Evolutionary conservation across 164 flowering plant genomes (phyloP).

Genomic region (Magnolia changhungtana): DNA sequence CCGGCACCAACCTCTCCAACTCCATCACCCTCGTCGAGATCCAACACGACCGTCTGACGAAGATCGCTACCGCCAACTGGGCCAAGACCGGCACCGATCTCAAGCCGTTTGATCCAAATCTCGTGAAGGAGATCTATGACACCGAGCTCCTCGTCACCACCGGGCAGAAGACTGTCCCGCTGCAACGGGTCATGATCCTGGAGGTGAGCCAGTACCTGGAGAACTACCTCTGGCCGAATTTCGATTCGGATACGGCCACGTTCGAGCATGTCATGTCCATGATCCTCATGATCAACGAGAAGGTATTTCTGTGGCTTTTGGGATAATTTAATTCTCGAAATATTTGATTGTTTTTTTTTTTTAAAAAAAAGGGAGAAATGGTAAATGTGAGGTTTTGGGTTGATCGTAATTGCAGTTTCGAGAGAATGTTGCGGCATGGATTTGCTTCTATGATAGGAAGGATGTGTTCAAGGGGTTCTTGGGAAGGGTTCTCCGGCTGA

Average conservation of each 20-base stretch:
- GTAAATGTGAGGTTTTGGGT: neutral
- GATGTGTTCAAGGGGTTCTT: conserved; percentile 69
- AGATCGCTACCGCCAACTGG: conserved; percentile 82
- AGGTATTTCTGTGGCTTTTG: conserved; percentile 38
- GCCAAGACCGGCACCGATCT: conserved; percentile 32
- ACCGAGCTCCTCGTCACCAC: conserved; percentile 63
- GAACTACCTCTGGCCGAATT: conserved; percentile 93
- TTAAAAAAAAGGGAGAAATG: too few species aligned
- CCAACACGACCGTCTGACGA: conserved; percentile 73
- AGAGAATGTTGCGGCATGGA: conserved; percentile 96
- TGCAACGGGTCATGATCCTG: conserved; percentile 90
- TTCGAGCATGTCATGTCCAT: conserved; percentile 98
- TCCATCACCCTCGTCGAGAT: conserved; percentile 76
- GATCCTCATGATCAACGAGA: conserved; percentile 95
- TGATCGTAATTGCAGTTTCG: conserved; percentile 59
- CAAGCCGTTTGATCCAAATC: conserved; percentile 45
- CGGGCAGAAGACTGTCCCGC: conserved; percentile 66
- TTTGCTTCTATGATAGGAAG: conserved; percentile 70
- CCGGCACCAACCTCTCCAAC: conserved; percentile 40
- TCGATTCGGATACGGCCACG: conserved; percentile 60
- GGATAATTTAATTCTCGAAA: neutral
- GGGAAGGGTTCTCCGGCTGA: conserved; percentile 73
- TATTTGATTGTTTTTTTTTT: neutral
- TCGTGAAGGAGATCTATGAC: conserved; percentile 78
- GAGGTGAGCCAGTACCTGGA: conserved; percentile 97